Percentiles rank a stretch among this genome's conserved stretches.
Evolutionary conservation across 2,329 filamentous ascomycete species (phyloP).

Genomic region (Colletotrichum limetticola): DNA sequence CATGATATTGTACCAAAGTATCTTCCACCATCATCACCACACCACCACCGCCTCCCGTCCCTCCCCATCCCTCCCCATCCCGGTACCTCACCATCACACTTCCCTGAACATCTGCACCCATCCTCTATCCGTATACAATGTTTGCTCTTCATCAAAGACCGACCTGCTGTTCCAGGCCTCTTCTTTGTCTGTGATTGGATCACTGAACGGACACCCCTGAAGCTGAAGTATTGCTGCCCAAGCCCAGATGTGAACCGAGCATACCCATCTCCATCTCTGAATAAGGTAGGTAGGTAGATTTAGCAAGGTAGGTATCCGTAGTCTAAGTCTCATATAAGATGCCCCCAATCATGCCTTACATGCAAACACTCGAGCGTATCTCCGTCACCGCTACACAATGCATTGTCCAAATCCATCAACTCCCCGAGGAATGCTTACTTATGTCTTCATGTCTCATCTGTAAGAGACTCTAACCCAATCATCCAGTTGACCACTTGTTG

Average conservation of each 20-base stretch:
- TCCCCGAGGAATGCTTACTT: neutral
- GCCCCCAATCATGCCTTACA: neutral
- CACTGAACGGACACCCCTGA: neutral
- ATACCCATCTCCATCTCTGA: neutral
- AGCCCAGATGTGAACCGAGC: neutral
- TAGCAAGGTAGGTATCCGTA: too few species aligned
- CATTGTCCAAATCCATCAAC: neutral
- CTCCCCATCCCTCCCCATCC: neutral
- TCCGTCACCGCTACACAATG: neutral
- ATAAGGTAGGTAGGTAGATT: neutral
- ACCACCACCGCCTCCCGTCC: neutral
- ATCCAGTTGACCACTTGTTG: too few species aligned
- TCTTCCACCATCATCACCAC: neutral
- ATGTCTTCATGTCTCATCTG: conserved; percentile 3
- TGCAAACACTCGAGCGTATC: neutral
- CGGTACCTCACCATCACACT: neutral
- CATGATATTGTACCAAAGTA: neutral
- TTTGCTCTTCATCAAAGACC: conserved; percentile 18
- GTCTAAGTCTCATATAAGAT: neutral
- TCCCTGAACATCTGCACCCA: too few species aligned
- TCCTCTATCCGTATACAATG: neutral
- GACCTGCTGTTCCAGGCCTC: conserved; percentile 23
- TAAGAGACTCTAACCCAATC: neutral
- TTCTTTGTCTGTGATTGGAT: conserved; percentile 8
- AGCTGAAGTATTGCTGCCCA: neutral